Base-by-base conservation (phyloP, 2,329 filamentous ascomycete species). In the Ampelomyces quisqualis region DNA sequence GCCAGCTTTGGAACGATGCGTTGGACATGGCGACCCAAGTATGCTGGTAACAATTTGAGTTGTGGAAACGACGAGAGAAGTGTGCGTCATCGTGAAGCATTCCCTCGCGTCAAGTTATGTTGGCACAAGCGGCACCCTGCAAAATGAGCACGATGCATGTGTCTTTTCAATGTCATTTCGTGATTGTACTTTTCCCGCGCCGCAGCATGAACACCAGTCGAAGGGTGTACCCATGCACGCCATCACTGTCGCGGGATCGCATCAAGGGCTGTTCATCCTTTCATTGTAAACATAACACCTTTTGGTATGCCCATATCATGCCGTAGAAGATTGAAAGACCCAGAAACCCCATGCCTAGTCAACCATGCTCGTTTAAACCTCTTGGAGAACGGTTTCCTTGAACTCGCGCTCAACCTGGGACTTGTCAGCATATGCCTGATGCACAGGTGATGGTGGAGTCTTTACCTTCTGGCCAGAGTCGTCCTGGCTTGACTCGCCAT, bases 361-460 rank as follows among this genome's bases (percentile, higher is more conserved):
- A 63, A 57, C 57, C 55, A 53, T 56, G 50, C 44, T 52, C 58
- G 45, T 78, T 90, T 89, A 97, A 77, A 97, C 93, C 73, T 82
- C 84, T 73, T 95, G 88, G 66, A 96, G 82, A 69, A 96, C 89
- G 69, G 81, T 82, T 85, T 98, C 91, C 88, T 96, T 95, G 87
- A 97, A 98, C 78, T 98, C 91, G 71, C 90, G 81, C 84, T 97
- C 93, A 62, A 77, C 68, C 64, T 67, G 43, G 8, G 11, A 7
- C 21, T 21, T 35, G 38, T 50, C 47, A 53, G 45, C 18, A 7
- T 23, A 8, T 14, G 7, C 15, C 22, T 17, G 20, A 13, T 18
- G 17, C n/a, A 14, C 7, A 11, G 31, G 20, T 6, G 7, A 22
- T 8, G 14, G 30, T n/a, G 13, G 13, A 32, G 23, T 23, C 31